Evolutionary conservation across 179 eudicot species (phyloP).

Genomic region (Carnegiea gigantea): DNA sequence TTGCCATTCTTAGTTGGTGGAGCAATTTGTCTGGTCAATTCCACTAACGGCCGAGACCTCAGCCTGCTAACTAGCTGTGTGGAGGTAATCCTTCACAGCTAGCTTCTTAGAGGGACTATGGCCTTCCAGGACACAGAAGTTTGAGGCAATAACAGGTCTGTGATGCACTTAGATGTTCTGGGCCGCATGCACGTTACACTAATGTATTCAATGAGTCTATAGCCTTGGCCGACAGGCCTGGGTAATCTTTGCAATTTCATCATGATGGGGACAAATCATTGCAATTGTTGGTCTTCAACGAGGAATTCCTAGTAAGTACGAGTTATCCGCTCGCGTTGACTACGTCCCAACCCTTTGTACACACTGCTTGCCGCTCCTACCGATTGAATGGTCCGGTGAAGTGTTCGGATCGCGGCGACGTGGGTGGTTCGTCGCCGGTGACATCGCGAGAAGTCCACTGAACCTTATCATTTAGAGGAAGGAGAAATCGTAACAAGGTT

Average conservation of each 20-base stretch:
- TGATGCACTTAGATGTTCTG: constrained; percentile 26
- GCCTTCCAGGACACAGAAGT: constrained; percentile 12
- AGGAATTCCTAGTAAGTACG: constrained; percentile 42
- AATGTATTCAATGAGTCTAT: constrained; percentile 31
- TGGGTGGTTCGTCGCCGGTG: constrained; percentile 19
- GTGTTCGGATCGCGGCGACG: constrained; percentile 41
- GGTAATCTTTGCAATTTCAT: constrained; percentile 56
- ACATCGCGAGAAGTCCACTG: constrained; percentile 5
- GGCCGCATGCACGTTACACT: constrained; percentile 26
- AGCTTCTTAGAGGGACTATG: constrained; percentile 12
- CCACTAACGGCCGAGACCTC: neutral
- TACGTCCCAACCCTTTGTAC: constrained; percentile 18
- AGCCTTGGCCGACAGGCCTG: constrained; percentile 38
- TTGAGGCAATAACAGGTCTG: constrained; percentile 16
- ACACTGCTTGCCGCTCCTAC: constrained; percentile 36
- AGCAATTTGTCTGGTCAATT: no score
- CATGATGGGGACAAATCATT: constrained; percentile 47
- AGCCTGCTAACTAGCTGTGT: constrained; percentile 7
- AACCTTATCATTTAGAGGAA: constrained; percentile 4
- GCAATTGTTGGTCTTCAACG: constrained; percentile 46
- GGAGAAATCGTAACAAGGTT: neutral
- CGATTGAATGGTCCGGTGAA: constrained; percentile 65
- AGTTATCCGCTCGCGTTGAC: constrained; percentile 34
- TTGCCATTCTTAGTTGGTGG: no score
- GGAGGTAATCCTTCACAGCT: constrained; percentile 11